A percentile compares a stretch with the other conserved stretches of the same genome.
Evolutionary conservation across 495 filamentous ascomycete species (phyloP).

Genomic region (Pyrenula aspistea): DNA sequence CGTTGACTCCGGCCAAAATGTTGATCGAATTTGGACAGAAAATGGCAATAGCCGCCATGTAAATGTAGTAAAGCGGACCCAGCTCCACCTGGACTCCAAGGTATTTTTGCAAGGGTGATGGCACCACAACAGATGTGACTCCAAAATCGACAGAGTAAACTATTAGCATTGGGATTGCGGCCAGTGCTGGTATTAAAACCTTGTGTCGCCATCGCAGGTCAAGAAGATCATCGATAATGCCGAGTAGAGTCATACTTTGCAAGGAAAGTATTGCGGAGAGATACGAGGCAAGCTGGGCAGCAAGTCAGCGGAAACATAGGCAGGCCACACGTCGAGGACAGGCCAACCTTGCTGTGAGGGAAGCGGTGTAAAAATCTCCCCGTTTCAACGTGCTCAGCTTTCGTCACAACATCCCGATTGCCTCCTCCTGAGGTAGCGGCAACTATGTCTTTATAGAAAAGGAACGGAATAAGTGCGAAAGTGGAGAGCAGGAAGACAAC

Average conservation of each 20-base stretch:
- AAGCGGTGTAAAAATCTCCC: slow-evolving; percentile 81
- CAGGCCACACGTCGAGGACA: not conserved
- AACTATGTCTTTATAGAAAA: slow-evolving; percentile 96
- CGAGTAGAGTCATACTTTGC: slow-evolving; percentile 78
- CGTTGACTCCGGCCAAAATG: slow-evolving; percentile 95
- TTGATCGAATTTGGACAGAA: slow-evolving; percentile 99
- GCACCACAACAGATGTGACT: slow-evolving; percentile 87
- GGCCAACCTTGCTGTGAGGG: slow-evolving; percentile 75
- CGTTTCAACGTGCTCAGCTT: slow-evolving; percentile 51
- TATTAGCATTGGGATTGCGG: slow-evolving; percentile 84
- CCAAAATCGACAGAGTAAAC: slow-evolving; percentile 98
- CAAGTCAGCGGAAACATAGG: not conserved
- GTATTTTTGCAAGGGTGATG: slow-evolving; percentile 69
- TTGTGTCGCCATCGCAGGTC: slow-evolving; percentile 99
- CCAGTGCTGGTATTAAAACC: slow-evolving; percentile 90
- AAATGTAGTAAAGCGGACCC: slow-evolving; percentile 83
- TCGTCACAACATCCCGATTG: slow-evolving; percentile 71
- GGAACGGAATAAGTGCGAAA: slow-evolving; percentile 88
- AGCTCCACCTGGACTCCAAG: slow-evolving; percentile 72
- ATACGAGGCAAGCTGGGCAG: slow-evolving; percentile 76
- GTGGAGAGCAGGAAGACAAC: slow-evolving; percentile 79
- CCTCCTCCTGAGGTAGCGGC: slow-evolving; percentile 90
- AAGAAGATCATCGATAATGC: slow-evolving; percentile 91
- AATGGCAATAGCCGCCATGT: slow-evolving; percentile 90
- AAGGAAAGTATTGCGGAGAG: slow-evolving; percentile 87